Conservation (phyloP, 2,329 filamentous ascomycete genomes). For the Cercospora beticola region DNA sequence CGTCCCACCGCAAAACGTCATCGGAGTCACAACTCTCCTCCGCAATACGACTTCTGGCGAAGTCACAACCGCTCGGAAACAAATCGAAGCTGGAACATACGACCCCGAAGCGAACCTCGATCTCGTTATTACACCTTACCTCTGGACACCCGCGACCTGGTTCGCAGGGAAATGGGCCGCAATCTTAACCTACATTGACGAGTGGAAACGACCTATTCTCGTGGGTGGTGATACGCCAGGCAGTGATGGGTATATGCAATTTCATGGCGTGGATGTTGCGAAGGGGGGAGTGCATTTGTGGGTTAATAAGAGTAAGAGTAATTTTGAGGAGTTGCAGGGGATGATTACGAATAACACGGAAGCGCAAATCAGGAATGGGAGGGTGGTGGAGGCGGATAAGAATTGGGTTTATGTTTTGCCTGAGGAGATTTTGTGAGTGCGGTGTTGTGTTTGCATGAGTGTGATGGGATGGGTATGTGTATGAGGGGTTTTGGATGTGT, state of each 20-base stretch:
- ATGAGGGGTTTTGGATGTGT: too few species aligned
- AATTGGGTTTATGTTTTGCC: slow-evolving; percentile 49
- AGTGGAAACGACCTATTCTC: slow-evolving; percentile 47
- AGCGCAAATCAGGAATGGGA: slow-evolving; percentile 39
- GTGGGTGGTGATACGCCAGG: slow-evolving; percentile 47
- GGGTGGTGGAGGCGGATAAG: slow-evolving; percentile 46
- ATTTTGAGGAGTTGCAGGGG: slow-evolving; percentile 39
- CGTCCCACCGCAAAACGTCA: slow-evolving; percentile 47
- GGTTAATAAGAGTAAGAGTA: slow-evolving; percentile 43
- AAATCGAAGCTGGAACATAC: slow-evolving; percentile 43
- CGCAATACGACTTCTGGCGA: slow-evolving; percentile 34
- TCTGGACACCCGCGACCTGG: slow-evolving; percentile 49
- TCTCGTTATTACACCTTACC: slow-evolving; percentile 43
- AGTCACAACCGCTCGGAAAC: slow-evolving; percentile 43
- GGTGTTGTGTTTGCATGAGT: too few species aligned
- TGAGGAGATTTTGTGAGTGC: slow-evolving; percentile 37
- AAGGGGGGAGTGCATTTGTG: slow-evolving; percentile 47
- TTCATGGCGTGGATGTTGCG: slow-evolving; percentile 47
- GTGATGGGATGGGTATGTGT: too few species aligned
- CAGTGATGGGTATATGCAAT: slow-evolving; percentile 49
- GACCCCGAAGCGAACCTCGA: slow-evolving; percentile 42
- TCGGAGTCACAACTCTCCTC: slow-evolving; percentile 46
- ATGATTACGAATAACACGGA: slow-evolving; percentile 42
- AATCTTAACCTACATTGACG: slow-evolving; percentile 39
- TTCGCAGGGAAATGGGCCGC: slow-evolving; percentile 49